These are phyloP conservation scores for Bruguiera hainesii DNA, from an alignment of 441 rosid species.

Conservation along the genomic window DNA sequence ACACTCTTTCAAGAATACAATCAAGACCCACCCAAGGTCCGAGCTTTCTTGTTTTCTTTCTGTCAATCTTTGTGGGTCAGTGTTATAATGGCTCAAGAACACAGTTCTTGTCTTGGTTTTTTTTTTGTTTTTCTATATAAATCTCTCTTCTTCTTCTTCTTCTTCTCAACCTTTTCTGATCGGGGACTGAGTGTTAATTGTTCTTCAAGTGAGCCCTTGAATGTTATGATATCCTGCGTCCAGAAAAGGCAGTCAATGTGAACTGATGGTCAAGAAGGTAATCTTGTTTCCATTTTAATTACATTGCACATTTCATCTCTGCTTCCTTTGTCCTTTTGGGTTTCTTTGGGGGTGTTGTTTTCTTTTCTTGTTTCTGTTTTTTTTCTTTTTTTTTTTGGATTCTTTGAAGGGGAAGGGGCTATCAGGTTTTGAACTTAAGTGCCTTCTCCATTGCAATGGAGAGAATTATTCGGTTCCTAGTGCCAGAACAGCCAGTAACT, in stretches of 20 bases:
- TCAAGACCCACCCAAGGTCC: slow-evolving; percentile 34
- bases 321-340: too few species aligned
- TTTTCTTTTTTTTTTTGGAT: too few species aligned
- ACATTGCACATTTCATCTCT: too few species aligned
- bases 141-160: neutral
- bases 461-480: too few species aligned
- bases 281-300: neutral
- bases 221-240: slow-evolving; percentile 95
- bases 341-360: too few species aligned
- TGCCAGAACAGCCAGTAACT: too few species aligned
- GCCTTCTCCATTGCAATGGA: too few species aligned
- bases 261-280: slow-evolving; percentile 76
- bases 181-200: slow-evolving; percentile 46
- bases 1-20: slow-evolving; percentile 19
- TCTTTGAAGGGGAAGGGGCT: too few species aligned
- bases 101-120: too few species aligned
- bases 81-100: neutral
- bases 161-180: neutral
- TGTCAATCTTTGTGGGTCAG: neutral
- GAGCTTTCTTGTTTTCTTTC: neutral
- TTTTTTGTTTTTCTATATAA: neutral
- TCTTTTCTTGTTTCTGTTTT: too few species aligned
- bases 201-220: slow-evolving; percentile 59
- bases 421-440: too few species aligned
- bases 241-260: slow-evolving; percentile 93